Conservation (phyloP, 805 yeast genomes). For the Cyberlindnera xylosilytica region DNA sequence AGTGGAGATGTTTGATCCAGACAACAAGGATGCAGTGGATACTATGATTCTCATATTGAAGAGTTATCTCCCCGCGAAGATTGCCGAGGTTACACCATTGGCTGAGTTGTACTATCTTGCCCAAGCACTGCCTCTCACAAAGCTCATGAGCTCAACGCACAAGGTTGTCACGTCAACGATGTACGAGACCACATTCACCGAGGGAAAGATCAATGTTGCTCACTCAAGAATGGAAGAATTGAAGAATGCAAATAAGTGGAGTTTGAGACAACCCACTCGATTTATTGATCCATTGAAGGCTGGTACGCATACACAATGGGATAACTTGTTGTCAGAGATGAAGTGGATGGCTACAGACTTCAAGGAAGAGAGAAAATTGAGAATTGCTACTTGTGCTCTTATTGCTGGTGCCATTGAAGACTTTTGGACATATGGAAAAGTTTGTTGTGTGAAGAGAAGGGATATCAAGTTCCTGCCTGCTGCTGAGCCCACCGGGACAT, state of each 20-base stretch:
- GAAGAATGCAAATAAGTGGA: conserved; percentile 85
- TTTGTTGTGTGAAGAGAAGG: conserved; percentile 56
- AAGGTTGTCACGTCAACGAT: conserved; percentile 82
- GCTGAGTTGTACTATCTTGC: conserved; percentile 86
- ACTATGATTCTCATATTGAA: conserved; percentile 46
- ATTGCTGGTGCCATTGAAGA: conserved; percentile 73
- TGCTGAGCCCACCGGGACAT: conserved; percentile 3
- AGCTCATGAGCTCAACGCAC: conserved; percentile 79
- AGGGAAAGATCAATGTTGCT: conserved; percentile 86
- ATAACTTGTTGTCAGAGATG: conserved; percentile 68
- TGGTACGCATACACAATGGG: conserved; percentile 60
- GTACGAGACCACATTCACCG: conserved; percentile 80
- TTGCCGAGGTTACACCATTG: conserved; percentile 60
- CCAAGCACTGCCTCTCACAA: conserved; percentile 82
- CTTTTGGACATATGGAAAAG: conserved; percentile 75
- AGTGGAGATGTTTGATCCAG: conserved; percentile 29
- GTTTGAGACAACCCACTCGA: conserved; percentile 77
- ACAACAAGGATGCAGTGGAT: conserved; percentile 41
- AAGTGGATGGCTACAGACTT: conserved; percentile 82
- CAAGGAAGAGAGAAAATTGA: conserved; percentile 65
- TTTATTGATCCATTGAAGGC: conserved; percentile 58
- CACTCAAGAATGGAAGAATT: conserved; percentile 90
- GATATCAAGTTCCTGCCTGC: conserved; percentile 35
- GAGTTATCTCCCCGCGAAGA: conserved; percentile 49
- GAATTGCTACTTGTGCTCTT: conserved; percentile 63